Conservation (phyloP, 345 rosid genomes). For the Geranium rotundifolium region DNA sequence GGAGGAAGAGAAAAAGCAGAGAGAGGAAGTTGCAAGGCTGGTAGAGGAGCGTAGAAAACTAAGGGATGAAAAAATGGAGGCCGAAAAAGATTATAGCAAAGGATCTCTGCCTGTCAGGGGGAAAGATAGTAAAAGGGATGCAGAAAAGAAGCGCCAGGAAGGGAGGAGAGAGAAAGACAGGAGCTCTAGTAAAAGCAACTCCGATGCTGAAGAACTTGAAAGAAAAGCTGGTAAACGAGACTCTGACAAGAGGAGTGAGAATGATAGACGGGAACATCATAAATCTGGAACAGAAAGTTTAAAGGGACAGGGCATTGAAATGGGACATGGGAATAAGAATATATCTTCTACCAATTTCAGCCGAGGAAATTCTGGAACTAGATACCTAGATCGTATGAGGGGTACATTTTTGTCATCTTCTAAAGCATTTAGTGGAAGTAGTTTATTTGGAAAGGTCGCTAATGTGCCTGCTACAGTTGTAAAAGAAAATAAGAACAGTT, state of each 20-base stretch:
- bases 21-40: constrained; percentile 90
- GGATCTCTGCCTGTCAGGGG: constrained; percentile 39
- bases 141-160: constrained; percentile 72
- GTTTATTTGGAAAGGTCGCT: constrained; percentile 69
- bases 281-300: constrained; percentile 36
- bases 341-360: constrained; percentile 30
- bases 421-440: constrained; percentile 62
- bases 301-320: constrained; percentile 35
- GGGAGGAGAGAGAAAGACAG: constrained; percentile 84
- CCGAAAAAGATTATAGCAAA: constrained; percentile 51
- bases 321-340: constrained; percentile 32
- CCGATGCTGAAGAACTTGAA: constrained; percentile 82
- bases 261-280: constrained; percentile 36
- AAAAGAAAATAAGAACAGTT: constrained; percentile 30
- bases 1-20: constrained; percentile 92
- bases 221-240: constrained; percentile 49
- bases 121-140: constrained; percentile 51
- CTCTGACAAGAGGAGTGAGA: constrained; percentile 40
- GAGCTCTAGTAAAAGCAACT: constrained; percentile 82
- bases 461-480: constrained; percentile 27
- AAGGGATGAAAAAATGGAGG: constrained; percentile 71
- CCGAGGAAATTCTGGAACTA: constrained; percentile 42
- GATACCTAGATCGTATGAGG: constrained; percentile 82
- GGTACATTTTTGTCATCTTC: constrained; percentile 80
- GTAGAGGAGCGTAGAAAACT: constrained; percentile 84